Evolutionary conservation across 2,329 filamentous ascomycete species (phyloP), one percentile per base, ranked within the genome.

Genomic region (Biscogniauxia sp.): DNA sequence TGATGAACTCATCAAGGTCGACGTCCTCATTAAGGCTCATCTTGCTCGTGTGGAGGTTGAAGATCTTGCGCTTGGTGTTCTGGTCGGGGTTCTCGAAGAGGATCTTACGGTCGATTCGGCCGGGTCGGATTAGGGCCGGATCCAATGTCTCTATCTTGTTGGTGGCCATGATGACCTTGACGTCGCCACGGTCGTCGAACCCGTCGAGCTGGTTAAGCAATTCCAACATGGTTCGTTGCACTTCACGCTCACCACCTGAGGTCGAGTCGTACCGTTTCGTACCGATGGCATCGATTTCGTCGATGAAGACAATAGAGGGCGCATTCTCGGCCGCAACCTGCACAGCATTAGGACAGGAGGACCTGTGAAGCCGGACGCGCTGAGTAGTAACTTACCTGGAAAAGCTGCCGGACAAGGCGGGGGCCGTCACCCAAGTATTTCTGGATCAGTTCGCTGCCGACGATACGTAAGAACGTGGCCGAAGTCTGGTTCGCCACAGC

Each of bases 91-190:
- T 84, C 75, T 87, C 84, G 72, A 88, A 91, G 64, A 89, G 78
- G 65, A 99, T 99, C 86, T 99, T 99, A 70, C 95, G 89, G 78
- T 99, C 95, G 76, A 99, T 99, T 84, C 95, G 93, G 66, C 95
- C 95, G 52, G 95, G 95, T 68, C 95, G 90, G 74, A 99, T 99
- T 69, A 99, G 83, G 19, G 95, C 95, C 58, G 95, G 95, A 73
- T 99, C 96, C 26, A 99, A 84, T 3, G 92, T 96, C 69, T 99
- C 96, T 69, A 99, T 99, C 86, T 99, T 99, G 88, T 99, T 99
- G 68, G 95, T 99, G 13, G 95, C 96, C 93, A 99, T 98, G 77
- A 99, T 94, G 64, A 99, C 95, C 83, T 99, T 99, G 78, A 99
- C 94, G 74, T 99, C 95, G 69, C 95, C 96, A 63, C 95, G 91